Evolutionary conservation across 2,329 filamentous ascomycete genomes (phyloP), one percentile per base, ranked within the genome.

Genomic region (Stagonosporopsis tanaceti): DNA sequence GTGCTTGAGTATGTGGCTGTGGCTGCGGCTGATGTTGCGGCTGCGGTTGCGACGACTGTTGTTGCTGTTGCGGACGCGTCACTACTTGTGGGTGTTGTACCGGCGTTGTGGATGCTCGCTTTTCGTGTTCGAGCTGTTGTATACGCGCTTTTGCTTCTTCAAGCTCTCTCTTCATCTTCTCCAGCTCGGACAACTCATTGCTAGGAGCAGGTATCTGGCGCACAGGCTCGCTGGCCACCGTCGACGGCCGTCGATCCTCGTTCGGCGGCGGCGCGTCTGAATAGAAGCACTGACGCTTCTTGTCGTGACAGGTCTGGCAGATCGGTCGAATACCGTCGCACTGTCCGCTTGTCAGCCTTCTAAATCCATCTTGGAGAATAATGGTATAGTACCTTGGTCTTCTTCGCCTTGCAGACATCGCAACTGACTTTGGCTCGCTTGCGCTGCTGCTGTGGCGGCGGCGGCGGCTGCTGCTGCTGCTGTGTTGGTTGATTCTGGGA

Each of bases 101-200:
- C 2, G 70, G 69, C 17, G 69, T 71, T 2, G 59, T 64, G 9
- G 71, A 72, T 51, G 65, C 40, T 12, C 66, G 67, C 25, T 76
- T 71, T 57, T 74, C 71, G 2, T 63, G 61, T 47, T 76, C 70
- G 5, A 75, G 62, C 51, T 75, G 62, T 28, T 69, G 66, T 17
- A 76, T 75, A 12, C 69, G 68, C 7, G 72, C 73, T 52, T 67
- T 74, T n/a, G 74, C 72, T 59, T 74, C 74, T 40, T 75, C 74
- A 7, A 75, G 62, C 48, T 76, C 71, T 51, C 56, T 69, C 60
- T 71, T 74, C 62, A 76, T 70, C 57, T 66, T 70, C 50, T 75
- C 73, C 20, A 75, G 53, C 57, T 76, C 72, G 1, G 70, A 67
- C 8, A 72, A 54, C 30, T 67, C 67, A 27, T 41, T 59, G 40